Evolutionary conservation across 768 basidiomycete genomes (phyloP), one percentile per base, ranked within the genome.

Genomic region (Psilocybe sp.): DNA sequence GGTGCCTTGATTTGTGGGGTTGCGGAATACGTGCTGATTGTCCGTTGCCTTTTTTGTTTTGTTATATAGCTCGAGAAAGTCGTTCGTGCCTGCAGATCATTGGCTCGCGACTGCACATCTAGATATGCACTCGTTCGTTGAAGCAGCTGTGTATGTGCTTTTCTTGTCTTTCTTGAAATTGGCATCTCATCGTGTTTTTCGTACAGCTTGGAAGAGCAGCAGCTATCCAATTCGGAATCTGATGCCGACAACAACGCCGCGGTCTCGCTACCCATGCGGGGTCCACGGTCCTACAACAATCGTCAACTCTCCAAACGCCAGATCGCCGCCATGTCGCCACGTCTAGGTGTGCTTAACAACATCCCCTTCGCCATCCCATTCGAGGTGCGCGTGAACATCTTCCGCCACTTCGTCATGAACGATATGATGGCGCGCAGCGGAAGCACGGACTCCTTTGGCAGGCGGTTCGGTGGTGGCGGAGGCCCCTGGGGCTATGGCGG

Each of bases 341-440:
- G 93, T 6, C 77, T 98, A 2, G 92, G 91, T 2, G 78, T 98
- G 20, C 80, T 98, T 46, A 91, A 98, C 72, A 95, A 98, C 67
- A 89, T 98, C 49, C 96, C 95, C 0, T 97, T 97, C 69, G 84
- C 92, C 5, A 88, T 98, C 49, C 95, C 96, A 0, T 98, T 98
- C 69, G 85, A 88, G 45, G 81, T 83, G 1, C 84, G 96, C n/a
- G 90, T 98, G 10, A 79, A 82, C 34, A 92, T 98, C 41, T 96
- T 98, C 70, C 79, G 92, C 18, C 74, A 81, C 47, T 97, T 97
- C 64, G 80, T 98, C n/a, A 18, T 54, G 44, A 52, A 59, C 37
- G 62, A 62, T 42, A 60, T 61, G 56, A 37, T 49, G 35, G 36
- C 45, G 36, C 52, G 54, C 11, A 50, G 36, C 5, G 33, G 19